Base-by-base conservation (phyloP, 805 yeast genomes). In the Nakazawaea wickerhamii region DNA sequence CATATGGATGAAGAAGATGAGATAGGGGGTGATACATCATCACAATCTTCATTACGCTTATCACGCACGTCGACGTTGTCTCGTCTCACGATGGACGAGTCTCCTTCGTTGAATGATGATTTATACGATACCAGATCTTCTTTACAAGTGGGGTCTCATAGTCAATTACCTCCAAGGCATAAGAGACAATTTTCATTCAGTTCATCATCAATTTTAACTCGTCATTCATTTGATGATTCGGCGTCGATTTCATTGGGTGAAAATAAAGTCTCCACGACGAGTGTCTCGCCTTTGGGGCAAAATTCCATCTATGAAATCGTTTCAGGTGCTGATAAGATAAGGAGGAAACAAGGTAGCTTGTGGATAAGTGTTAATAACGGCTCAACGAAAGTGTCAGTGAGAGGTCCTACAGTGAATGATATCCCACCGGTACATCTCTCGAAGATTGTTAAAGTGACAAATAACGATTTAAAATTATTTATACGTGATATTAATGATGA, bases 271-370 rank as follows among this genome's bases (percentile, higher is more conserved):
- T 63, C 70, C 0, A 63, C 62, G 18, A 52, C 63, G 8, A 53
- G 65, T 2, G 66, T 70, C 11, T 71, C 79, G 19, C 81, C 85
- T 1, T 57, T 82, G 50, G 86, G 86, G 1, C 79, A 84, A 38
- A 86, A 85, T 54, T 81, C 95, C 4, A 79, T 88, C 26, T 85
- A 73, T 55, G 93, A 84, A 53, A 65, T 89, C 41, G 81, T 89
- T 1, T 75, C 81, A 39, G 82, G 73, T 27, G 71, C 75, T 14
- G 79, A 80, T 55, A 62, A 70, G 41, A 20, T 46, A 46, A 41
- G 58, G 54, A 37, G 57, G 61, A 42, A 53, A 53, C 42, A 38
- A 20, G 46, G 46, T 10, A 43, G 38, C 15, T 17, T 43, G 15
- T 50, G 55, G 50, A 43, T 58, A 13, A 51, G 57, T 17, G 49